phyloP scores from a whole-genome alignment of 805 yeast species.

The Myxozyma monticola region DNA sequence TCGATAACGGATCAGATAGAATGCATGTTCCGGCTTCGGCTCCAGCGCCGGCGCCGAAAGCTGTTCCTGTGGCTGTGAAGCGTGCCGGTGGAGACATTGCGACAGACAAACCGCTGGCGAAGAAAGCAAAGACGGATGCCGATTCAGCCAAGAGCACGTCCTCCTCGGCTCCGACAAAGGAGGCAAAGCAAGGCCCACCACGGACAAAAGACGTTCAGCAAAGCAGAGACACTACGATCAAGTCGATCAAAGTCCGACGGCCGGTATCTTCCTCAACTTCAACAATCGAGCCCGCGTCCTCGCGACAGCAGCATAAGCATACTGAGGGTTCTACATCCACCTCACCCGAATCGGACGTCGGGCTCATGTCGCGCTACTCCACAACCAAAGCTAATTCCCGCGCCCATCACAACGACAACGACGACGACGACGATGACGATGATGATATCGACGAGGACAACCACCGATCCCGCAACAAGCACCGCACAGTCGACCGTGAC shows the following conservation, averaged over 20 bases:
- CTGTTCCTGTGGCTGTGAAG: constrained; percentile 8
- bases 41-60: constrained; percentile 13
- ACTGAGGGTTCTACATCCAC: too few relatives aligned
- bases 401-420: background rate
- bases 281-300: too few relatives aligned
- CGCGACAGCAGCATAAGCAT: too few relatives aligned
- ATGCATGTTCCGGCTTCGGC: constrained; percentile 5
- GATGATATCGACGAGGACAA: too few relatives aligned
- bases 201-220: too few relatives aligned
- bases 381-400: background rate
- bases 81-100: constrained; percentile 36
- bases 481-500: constrained; percentile 27
- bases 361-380: constrained; percentile 1
- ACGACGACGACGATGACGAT: background rate
- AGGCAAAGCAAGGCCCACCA: too few relatives aligned
- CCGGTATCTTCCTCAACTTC: too few relatives aligned
- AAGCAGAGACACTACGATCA: too few relatives aligned
- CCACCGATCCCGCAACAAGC: background rate
- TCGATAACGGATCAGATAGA: constrained; percentile 12
- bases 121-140: constrained; percentile 15
- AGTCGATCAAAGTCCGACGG: too few relatives aligned
- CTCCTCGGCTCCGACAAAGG: too few relatives aligned
- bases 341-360: constrained; percentile 6
- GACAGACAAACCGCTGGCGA: constrained; percentile 27
- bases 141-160: background rate